A percentile compares a stretch with the other conserved stretches of the same genome.
phyloP scores from a whole-genome alignment of 2,329 filamentous ascomycete genomes.

The Diaporthe sp. region DNA sequence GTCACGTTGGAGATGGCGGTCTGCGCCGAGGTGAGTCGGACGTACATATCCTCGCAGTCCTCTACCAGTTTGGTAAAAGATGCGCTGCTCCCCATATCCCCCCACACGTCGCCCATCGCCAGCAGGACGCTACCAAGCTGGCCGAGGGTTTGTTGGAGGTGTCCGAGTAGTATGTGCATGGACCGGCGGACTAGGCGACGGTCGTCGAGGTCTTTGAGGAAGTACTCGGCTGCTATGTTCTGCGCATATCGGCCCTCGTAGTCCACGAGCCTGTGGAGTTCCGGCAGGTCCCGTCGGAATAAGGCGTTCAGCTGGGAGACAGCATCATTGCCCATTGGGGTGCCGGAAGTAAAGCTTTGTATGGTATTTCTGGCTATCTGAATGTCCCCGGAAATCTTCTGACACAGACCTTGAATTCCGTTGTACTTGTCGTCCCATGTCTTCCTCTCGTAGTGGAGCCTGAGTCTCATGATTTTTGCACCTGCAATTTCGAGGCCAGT shows the following conservation, averaged over 20 bases:
- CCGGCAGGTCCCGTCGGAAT: neutral
- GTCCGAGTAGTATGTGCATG: neutral
- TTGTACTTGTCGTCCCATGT: neutral
- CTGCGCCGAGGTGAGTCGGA: neutral
- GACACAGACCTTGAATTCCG: neutral
- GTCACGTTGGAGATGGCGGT: neutral
- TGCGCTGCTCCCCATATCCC: neutral
- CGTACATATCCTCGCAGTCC: neutral
- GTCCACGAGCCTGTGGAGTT: neutral
- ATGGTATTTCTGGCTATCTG: neutral
- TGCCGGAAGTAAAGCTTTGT: too few species aligned
- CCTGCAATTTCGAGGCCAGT: neutral
- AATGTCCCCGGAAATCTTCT: neutral
- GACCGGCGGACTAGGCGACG: neutral
- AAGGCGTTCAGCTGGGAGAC: neutral
- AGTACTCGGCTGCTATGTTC: neutral
- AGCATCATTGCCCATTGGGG: neutral
- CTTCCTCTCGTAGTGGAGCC: slow-evolving; percentile 4
- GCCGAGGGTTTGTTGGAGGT: neutral
- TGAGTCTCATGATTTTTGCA: neutral
- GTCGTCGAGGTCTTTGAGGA: neutral
- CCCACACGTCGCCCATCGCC: neutral
- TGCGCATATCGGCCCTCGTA: neutral
- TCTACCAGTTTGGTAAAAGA: neutral
- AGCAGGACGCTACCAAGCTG: neutral